These are phyloP conservation scores for Aspergillus hortae DNA, from an alignment of 2,329 filamentous ascomycete species.

Conservation along the genomic window DNA sequence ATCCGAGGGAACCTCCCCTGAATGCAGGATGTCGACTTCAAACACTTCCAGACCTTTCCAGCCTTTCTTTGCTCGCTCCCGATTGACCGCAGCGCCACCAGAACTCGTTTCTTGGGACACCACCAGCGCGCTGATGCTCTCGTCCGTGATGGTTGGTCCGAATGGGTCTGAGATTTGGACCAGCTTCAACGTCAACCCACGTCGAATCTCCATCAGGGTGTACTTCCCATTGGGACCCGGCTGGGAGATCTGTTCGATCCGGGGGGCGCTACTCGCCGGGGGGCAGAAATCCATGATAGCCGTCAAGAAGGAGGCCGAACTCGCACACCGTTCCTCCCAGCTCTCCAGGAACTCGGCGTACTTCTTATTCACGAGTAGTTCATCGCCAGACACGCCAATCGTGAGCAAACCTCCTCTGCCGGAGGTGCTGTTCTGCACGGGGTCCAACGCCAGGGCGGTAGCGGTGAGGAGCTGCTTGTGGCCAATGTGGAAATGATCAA, in stretches of 20 bases:
- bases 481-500: conserved; percentile 91
- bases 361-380: conserved; percentile 83
- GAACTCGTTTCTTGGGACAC: conserved; percentile 83
- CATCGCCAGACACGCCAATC: conserved; percentile 84
- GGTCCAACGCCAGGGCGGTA: conserved; percentile 66
- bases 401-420: conserved; percentile 58
- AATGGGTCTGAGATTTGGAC: conserved; percentile 84
- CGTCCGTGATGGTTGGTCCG: conserved; percentile 83
- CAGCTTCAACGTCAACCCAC: conserved; percentile 67
- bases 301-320: conserved; percentile 67
- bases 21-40: conserved; percentile 84
- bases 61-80: conserved; percentile 70
- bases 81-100: conserved; percentile 81
- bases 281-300: conserved; percentile 58
- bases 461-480: conserved; percentile 97
- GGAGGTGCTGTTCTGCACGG: conserved; percentile 34
- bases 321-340: conserved; percentile 70
- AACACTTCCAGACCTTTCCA: conserved; percentile 76
- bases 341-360: conserved; percentile 75
- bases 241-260: conserved; percentile 29
- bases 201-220: conserved; percentile 49
- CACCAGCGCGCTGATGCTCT: conserved; percentile 73
- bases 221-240: conserved; percentile 39
- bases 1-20: conserved; percentile 51
- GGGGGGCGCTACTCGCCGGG: conserved; percentile 35